Conservation (phyloP, 257 asterid genomes). For the Solanum rostratum region DNA sequence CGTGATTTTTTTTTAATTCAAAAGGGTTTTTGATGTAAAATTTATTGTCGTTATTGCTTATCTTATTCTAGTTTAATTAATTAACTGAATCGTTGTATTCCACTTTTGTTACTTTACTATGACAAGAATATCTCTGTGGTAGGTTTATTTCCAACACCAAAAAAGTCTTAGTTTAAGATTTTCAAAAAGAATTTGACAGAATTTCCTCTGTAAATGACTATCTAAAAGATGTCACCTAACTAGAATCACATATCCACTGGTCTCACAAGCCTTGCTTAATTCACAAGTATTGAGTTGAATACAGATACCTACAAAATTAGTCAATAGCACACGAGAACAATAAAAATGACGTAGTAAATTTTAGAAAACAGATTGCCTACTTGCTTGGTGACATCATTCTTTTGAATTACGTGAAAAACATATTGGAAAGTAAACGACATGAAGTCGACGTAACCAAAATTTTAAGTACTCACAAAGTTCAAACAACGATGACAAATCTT, state of each 20-base stretch:
- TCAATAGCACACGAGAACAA: neutral
- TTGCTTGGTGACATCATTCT: neutral
- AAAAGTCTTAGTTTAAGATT: neutral
- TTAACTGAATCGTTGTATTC: too few species aligned
- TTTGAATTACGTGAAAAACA: neutral
- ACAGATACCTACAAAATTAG: neutral
- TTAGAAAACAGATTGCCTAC: neutral
- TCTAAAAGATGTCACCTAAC: neutral
- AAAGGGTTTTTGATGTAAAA: too few species aligned
- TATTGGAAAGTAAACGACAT: neutral
- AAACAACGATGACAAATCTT: neutral
- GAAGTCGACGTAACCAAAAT: neutral
- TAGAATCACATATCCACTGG: neutral
- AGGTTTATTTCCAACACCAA: too few species aligned
- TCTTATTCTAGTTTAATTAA: too few species aligned
- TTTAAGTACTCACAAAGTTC: neutral
- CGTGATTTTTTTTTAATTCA: too few species aligned
- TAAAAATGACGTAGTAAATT: neutral
- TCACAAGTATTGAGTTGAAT: neutral
- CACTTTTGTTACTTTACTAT: too few species aligned
- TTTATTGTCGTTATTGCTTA: too few species aligned
- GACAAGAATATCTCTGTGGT: too few species aligned
- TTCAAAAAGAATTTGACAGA: neutral
- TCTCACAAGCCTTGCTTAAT: neutral
- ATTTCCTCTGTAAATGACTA: neutral